Conservation (phyloP, 805 yeast genomes). For the Pichia nanzhaoensis region DNA sequence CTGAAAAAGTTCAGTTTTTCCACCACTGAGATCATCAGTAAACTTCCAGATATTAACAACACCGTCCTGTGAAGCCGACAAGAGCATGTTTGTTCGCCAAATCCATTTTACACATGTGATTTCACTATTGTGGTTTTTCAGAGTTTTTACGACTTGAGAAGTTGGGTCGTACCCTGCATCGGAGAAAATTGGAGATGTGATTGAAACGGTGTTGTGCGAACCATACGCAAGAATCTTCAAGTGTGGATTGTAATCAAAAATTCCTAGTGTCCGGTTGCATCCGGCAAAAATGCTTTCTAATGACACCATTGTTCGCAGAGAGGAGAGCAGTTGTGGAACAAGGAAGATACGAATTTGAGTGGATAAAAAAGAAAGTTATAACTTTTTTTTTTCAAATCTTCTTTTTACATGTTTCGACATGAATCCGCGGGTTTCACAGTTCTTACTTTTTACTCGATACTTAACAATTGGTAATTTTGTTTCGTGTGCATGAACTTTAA, state of each 20-base stretch:
- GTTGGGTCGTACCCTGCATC: slow-evolving; percentile 34
- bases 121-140: slow-evolving; percentile 54
- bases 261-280: slow-evolving; percentile 60
- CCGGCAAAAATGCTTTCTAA: slow-evolving; percentile 62
- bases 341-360: too few species aligned
- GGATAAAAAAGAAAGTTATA: too few species aligned
- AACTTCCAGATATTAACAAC: slow-evolving; percentile 54
- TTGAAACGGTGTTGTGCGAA: slow-evolving; percentile 56
- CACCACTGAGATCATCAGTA: neutral
- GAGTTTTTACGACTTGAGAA: slow-evolving; percentile 37
- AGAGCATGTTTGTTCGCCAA: slow-evolving; percentile 37
- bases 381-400: too few species aligned
- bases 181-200: slow-evolving; percentile 52
- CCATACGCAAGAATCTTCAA: slow-evolving; percentile 57
- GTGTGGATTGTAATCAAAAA: slow-evolving; percentile 42
- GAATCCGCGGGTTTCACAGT: too few species aligned
- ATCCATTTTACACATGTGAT: slow-evolving; percentile 64
- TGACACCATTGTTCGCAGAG: slow-evolving; percentile 9
- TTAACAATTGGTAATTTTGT: too few species aligned
- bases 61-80: slow-evolving; percentile 67
- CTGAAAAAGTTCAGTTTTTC: slow-evolving; percentile 28
- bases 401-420: too few species aligned
- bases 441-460: too few species aligned
- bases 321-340: too few species aligned
- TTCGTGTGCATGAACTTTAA: too few species aligned